Percentiles rank a stretch among this genome's conserved stretches.
These are phyloP conservation scores for Colletotrichum musicola DNA, from an alignment of 2,329 filamentous ascomycete genomes.

Conservation along the genomic window DNA sequence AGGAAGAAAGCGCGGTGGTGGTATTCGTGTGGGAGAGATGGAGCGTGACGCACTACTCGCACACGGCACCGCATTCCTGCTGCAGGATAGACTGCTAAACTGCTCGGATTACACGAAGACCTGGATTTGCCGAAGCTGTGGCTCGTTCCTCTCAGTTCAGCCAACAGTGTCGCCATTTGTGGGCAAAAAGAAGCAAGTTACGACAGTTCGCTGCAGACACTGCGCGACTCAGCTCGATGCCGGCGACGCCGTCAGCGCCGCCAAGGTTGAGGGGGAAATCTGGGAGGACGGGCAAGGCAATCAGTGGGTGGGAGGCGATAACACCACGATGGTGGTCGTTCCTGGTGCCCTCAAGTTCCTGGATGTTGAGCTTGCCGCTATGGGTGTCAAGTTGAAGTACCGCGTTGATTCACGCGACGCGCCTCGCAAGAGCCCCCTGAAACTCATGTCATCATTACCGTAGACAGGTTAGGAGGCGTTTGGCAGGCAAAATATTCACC, in stretches of 20 bases:
- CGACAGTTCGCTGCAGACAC: slow-evolving; percentile 81
- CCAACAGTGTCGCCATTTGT: slow-evolving; percentile 78
- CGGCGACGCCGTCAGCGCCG: slow-evolving; percentile 67
- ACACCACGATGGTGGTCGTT: slow-evolving; percentile 92
- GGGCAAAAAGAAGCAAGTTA: slow-evolving; percentile 74
- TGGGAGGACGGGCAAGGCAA: slow-evolving; percentile 94
- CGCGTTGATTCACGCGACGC: slow-evolving; percentile 74
- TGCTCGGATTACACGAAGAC: slow-evolving; percentile 93
- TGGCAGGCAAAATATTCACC: slow-evolving; percentile 26
- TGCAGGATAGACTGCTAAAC: slow-evolving; percentile 96
- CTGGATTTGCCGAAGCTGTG: slow-evolving; percentile 91
- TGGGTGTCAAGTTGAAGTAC: slow-evolving; percentile 97
- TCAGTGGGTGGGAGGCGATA: slow-evolving; percentile 87
- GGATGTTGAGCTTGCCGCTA: slow-evolving; percentile 94
- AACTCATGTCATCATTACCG: slow-evolving; percentile 49
- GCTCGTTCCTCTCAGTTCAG: slow-evolving; percentile 90
- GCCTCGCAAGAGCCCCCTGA: slow-evolving; percentile 65
- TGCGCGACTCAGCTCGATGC: slow-evolving; percentile 76
- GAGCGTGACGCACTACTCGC: slow-evolving; percentile 95
- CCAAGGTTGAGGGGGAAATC: slow-evolving; percentile 75
- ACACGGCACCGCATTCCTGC: slow-evolving; percentile 92
- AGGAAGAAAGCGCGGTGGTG: slow-evolving; percentile 93
- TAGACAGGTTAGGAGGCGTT: slow-evolving; percentile 38
- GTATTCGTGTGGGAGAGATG: slow-evolving; percentile 99
- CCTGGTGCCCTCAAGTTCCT: slow-evolving; percentile 93